A percentile compares a stretch with the other conserved stretches of the same genome.
These are phyloP conservation scores for Amphirosellinia nigrospora DNA, from an alignment of 495 filamentous ascomycete genomes.

Conservation along the genomic window DNA sequence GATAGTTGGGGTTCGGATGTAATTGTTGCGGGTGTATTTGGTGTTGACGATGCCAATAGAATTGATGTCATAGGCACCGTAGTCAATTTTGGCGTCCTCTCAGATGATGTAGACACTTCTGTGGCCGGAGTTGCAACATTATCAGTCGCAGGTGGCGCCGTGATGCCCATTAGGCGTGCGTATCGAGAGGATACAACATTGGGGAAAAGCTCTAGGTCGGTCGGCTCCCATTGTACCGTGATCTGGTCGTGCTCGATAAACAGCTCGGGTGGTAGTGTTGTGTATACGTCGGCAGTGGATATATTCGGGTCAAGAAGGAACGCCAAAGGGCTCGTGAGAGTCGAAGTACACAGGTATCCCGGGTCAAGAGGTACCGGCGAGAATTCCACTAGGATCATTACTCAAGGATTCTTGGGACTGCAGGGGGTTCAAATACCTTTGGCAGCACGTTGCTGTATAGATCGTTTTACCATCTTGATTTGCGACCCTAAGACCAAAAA, in stretches of 20 bases:
- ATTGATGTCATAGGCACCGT: not conserved
- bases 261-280: slow-evolving; percentile 30
- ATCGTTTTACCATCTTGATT: slow-evolving; percentile 16
- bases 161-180: slow-evolving; percentile 31
- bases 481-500: slow-evolving; percentile 19
- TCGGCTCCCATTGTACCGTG: slow-evolving; percentile 33
- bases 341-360: slow-evolving; percentile 31
- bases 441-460: slow-evolving; percentile 36
- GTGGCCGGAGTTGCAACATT: slow-evolving; percentile 3
- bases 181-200: slow-evolving; percentile 26
- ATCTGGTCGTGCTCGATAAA: slow-evolving; percentile 35
- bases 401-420: not conserved
- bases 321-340: slow-evolving; percentile 33
- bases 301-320: slow-evolving; percentile 35
- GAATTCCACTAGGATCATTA: slow-evolving; percentile 29
- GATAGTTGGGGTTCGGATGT: not conserved
- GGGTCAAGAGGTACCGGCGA: slow-evolving; percentile 18
- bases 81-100: not conserved
- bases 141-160: not conserved
- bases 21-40: not conserved
- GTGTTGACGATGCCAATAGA: not conserved
- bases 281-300: slow-evolving; percentile 36
- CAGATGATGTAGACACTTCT: not conserved
- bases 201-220: slow-evolving; percentile 30
- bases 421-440: slow-evolving; percentile 22